Percentiles rank a stretch among this genome's conserved stretches.
These are phyloP conservation scores for Fusarium annulatum DNA, from an alignment of 2,329 filamentous ascomycete genomes.

Conservation along the genomic window DNA sequence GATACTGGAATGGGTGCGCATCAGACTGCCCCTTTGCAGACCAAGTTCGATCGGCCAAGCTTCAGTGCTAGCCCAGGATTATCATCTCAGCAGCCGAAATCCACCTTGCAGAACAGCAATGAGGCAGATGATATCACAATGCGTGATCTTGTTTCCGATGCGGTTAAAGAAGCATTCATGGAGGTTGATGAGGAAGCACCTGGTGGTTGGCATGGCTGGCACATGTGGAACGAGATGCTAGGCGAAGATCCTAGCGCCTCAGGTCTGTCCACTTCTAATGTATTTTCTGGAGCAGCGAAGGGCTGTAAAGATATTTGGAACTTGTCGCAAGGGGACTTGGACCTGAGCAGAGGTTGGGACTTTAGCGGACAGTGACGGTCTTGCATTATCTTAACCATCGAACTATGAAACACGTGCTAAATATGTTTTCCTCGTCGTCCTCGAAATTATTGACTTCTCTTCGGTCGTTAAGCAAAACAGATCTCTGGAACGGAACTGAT, in stretches of 20 bases:
- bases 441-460: neutral
- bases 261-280: neutral
- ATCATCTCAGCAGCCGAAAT: neutral
- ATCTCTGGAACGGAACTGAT: rapidly evolving
- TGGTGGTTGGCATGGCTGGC: neutral
- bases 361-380: neutral
- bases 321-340: neutral
- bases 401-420: too few species aligned
- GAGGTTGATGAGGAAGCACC: neutral
- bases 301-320: neutral
- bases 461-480: neutral
- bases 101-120: too few species aligned
- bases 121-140: neutral
- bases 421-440: too few species aligned
- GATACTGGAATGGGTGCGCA: neutral
- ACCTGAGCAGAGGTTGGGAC: neutral
- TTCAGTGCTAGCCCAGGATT: neutral
- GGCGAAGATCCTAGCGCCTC: neutral
- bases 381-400: neutral
- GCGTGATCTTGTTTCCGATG: neutral
- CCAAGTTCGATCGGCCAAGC: neutral
- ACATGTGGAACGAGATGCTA: neutral
- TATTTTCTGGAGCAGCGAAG: neutral
- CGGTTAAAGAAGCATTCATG: neutral
- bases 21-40: neutral